A percentile compares a stretch with the other conserved stretches of the same genome.
phyloP scores from a whole-genome alignment of 441 rosid genomes.

The Arabidopsis lyrata region DNA sequence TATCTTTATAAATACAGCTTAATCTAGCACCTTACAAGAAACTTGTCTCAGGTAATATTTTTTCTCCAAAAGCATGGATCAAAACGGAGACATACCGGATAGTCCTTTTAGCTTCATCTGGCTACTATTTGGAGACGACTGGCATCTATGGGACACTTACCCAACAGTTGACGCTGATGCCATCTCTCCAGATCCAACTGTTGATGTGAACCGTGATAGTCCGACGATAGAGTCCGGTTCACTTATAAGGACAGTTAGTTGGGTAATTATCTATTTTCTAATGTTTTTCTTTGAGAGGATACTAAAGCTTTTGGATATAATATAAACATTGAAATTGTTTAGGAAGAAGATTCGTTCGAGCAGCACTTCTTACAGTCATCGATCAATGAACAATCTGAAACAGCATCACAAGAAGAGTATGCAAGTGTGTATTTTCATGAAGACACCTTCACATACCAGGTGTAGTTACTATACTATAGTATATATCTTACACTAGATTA shows the following conservation, averaged over 20 bases:
- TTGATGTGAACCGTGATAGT: conserved; percentile 12
- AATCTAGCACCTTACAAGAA: neutral
- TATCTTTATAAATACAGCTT: neutral
- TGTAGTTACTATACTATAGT: neutral
- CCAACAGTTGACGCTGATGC: conserved; percentile 21
- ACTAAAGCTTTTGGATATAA: neutral
- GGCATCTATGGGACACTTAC: conserved; percentile 34
- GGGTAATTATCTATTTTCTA: neutral
- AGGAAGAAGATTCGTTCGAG: neutral
- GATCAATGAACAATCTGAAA: neutral
- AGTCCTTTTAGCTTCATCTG: conserved; percentile 20
- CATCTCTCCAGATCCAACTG: neutral
- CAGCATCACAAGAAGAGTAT: neutral
- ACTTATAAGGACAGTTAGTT: neutral
- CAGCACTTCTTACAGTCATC: neutral
- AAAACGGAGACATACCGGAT: neutral
- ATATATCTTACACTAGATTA: neutral
- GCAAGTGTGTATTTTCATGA: neutral
- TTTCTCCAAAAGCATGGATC: conserved; percentile 12
- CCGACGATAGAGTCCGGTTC: conserved; percentile 17
- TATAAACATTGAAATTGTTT: conserved; percentile 9
- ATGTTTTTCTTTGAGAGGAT: neutral
- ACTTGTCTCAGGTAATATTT: neutral
- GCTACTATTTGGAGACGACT: conserved; percentile 36
- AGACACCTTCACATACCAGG: conserved; percentile 11